Evolutionary conservation across 208 protist genomes (phyloP), one percentile per base, ranked within the genome.

Genomic region (Trypanosoma caninum): DNA sequence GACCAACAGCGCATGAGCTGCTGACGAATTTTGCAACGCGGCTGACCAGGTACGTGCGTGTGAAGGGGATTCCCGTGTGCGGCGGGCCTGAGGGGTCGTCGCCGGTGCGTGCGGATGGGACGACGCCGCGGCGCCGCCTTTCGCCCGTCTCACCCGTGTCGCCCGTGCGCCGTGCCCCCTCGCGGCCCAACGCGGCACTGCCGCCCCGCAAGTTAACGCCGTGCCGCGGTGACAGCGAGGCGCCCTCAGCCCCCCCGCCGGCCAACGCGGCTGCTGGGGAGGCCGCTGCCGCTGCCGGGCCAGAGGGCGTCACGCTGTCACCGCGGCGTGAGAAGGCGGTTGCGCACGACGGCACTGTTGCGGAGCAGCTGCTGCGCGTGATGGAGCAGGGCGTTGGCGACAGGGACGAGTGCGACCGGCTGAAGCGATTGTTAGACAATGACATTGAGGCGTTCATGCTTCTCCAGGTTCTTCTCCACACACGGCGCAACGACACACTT

Each of bases 1-100:
- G 85, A 0, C 79, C 80, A 2, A 77, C 71, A 22, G 82, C 85
- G 13, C 83, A 65, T 41, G 74, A 89, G 18, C 48, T 89, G 9
- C 74, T 92, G 18, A 76, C 76, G 7, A 33, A 42, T 42, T 59
- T 91, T 47, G 58, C 55, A 42, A 65, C 69, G 3, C 63, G 65
- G 1, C 57, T 91, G 27, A 62, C 74, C 0, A 38, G 7, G 0
- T 80, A 66, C 47, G 74, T 91, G 30, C 54, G 54, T 6, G 57
- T 18, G 25, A 53, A 77, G 13, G 30, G 66, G 5, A 80, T 90
- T 27, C 77, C 76, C 3, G 74, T 90, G 45, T 79, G 31, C 45
- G 4, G 25, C 37, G 60, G 61, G 25, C 30, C 13, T 3, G 31
- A 13, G 10, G 61, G 20, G 53, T 31, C 42, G 25, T 65, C 65